Base-by-base conservation (phyloP, 306 rosid genomes). In the Rosa multiflora region DNA sequence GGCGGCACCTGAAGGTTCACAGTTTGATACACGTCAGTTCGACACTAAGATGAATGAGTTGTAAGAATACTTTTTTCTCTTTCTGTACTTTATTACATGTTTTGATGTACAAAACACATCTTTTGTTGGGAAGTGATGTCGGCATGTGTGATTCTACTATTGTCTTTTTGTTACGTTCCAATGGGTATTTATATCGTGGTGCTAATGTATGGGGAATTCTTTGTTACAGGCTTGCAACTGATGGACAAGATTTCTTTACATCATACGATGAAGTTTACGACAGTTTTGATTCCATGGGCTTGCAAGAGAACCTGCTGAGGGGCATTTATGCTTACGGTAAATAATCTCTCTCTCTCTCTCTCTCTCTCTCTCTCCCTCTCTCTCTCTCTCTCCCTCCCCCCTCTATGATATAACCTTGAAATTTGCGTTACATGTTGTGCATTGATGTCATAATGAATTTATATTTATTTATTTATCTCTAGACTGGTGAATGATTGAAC, bases 1-100 rank as follows among this genome's bases (percentile, higher is more conserved):
- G 97, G 97, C 91, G 12, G 96, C 88, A 52, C 81, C 94, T 2
- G 97, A 91, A 43, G 92, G 94, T 6, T 87, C 97, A 40, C 92
- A 88, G 43, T 89, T 85, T 46, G 91, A 89, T 71, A 82, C 83
- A 53, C 82, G 85, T 52, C 88, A 91, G 70, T 89, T 37, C 71
- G 97, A 91, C 78, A 5, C 84, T 42, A 89, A 64, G 70, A 89
- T 91, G 92, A 87, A 20, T 71, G 94, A 91, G 46, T 5, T 91
- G 97, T 91, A 87, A 84, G 92, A 76, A 67, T 59, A n/a, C 0
- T 4, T 23, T 23, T 8, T 10, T 10, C 68, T 59, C 48, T n/a
- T 64, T 2, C 6, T 44, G 23, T 59, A 37, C n/a, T 75, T 29
- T 32, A 55, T 21, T 55, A 4, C 26, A 37, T 64, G 23, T 67